Evolutionary conservation across 2,329 filamentous ascomycete species (phyloP), one percentile per base, ranked within the genome.

Genomic region (Fusarium bactridioides): DNA sequence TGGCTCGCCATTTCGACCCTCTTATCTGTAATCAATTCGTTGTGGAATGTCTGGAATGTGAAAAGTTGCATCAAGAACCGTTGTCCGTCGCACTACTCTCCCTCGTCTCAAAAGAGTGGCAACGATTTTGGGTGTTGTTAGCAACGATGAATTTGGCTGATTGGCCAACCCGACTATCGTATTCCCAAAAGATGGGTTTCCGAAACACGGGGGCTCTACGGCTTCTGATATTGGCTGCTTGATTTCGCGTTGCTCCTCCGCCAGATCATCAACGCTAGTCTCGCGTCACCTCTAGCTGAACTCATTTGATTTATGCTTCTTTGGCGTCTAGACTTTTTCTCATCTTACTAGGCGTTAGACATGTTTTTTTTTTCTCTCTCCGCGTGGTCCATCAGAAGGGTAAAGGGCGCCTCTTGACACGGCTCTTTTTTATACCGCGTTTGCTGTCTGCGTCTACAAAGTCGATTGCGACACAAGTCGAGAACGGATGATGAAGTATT

Each of bases 31-130:
- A n/a, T n/a, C n/a, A n/a, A n/a, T n/a, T n/a, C n/a, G n/a, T n/a
- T n/a, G n/a, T n/a, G n/a, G n/a, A n/a, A n/a, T n/a, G n/a, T n/a
- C n/a, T n/a, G 50, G 50, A 54, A 41, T 54, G 35, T 12, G 4
- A 18, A 29, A 13, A 13, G 3, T 2, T 1, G 25, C 11, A 5
- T 18, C 4, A 5, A 4, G 3, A 10, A 29, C 15, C 25, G 33
- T 27, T n/a, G 13, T 19, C 4, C 35, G 1, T 25, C 21, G 15
- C 5, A n/a, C n/a, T 10, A 0, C 3, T 13, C 5, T n/a, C 19
- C 15, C 35, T 19, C 4, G 12, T 18, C 19, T 21, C 5, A 7
- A 1, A 41, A 3, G 3, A 4, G 15, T 10, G 1, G 13, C 10
- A n/a, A 12, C 25, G 35, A 18, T 13, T 40, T n/a, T 7, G 23